These are phyloP conservation scores for Hamamelis virginiana DNA, from an alignment of 164 flowering plant species.

Conservation along the genomic window DNA sequence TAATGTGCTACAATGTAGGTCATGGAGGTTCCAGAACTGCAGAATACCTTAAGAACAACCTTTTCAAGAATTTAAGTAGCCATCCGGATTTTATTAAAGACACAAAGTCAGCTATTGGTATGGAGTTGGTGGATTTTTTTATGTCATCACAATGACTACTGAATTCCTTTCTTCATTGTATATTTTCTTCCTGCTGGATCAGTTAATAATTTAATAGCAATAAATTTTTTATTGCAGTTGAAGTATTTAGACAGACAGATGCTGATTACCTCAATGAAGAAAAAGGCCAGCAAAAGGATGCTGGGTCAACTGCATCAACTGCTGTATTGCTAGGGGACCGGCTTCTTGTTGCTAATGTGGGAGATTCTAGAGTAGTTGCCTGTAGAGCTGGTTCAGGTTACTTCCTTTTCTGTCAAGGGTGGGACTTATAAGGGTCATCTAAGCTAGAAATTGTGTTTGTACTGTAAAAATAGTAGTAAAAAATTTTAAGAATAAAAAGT, in stretches of 20 bases:
- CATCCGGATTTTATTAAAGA: slow-evolving; percentile 70
- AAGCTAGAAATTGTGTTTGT: not conserved
- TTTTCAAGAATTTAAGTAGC: slow-evolving; percentile 65
- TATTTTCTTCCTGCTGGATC: not conserved
- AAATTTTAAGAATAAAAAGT: not conserved
- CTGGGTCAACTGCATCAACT: slow-evolving; percentile 88
- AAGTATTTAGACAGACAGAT: slow-evolving; percentile 69
- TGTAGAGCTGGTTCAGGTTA: slow-evolving; percentile 73
- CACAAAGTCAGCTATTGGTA: slow-evolving; percentile 78
- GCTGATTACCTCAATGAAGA: slow-evolving; percentile 63
- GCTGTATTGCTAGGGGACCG: slow-evolving; percentile 58
- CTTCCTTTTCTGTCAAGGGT: slow-evolving; percentile 18
- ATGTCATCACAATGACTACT: not conserved
- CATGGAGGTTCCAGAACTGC: slow-evolving; percentile 86
- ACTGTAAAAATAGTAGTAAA: too few relatives aligned
- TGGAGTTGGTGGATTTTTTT: slow-evolving; percentile 21
- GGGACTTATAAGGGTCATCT: slow-evolving; percentile 10
- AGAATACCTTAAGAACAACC: slow-evolving; percentile 70
- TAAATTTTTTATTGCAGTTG: slow-evolving; percentile 45
- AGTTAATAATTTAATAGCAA: not conserved
- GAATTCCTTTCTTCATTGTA: not conserved
- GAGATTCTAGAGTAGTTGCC: slow-evolving; percentile 85
- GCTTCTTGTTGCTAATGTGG: slow-evolving; percentile 81
- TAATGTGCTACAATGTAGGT: slow-evolving; percentile 37
- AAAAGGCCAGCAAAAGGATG: slow-evolving; percentile 64